Evolutionary conservation across 2,329 filamentous ascomycete genomes (phyloP).

Genomic region (Talaromyces albobiverticillius): DNA sequence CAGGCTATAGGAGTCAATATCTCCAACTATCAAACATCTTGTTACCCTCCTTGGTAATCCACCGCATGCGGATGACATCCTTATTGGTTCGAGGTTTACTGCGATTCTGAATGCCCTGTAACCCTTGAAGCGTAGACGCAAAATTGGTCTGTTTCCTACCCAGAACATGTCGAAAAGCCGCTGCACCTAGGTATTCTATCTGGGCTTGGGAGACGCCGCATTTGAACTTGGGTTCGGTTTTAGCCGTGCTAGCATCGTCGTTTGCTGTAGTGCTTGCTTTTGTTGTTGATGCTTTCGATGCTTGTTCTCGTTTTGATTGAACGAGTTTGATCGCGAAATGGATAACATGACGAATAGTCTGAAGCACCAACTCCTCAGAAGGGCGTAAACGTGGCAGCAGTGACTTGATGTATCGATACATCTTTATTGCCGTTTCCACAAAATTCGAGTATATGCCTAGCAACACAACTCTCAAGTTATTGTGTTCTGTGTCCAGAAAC

Average conservation of each 20-base stretch:
- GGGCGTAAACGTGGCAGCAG: constrained; percentile 57
- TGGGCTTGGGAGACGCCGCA: constrained; percentile 62
- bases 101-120: constrained; percentile 50
- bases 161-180: constrained; percentile 69
- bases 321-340: constrained; percentile 64
- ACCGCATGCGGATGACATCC: constrained; percentile 30
- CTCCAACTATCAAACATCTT: constrained; percentile 35
- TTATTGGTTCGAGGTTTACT: constrained; percentile 36
- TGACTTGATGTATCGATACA: constrained; percentile 59
- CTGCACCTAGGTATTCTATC: constrained; percentile 62
- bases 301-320: constrained; percentile 48
- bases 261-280: constrained; percentile 18
- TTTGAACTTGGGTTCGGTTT: constrained; percentile 34
- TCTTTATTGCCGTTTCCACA: constrained; percentile 72
- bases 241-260: neutral
- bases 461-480: constrained; percentile 66
- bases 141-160: constrained; percentile 69
- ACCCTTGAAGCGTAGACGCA: constrained; percentile 63
- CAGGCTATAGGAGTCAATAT: too few species aligned
- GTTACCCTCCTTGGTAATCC: constrained; percentile 33
- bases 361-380: constrained; percentile 57
- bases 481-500: constrained; percentile 62
- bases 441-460: constrained; percentile 75
- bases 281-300: constrained; percentile 10
- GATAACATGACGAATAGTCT: constrained; percentile 64